These are phyloP conservation scores for Aspergillus caelatus DNA, from an alignment of 2,329 filamentous ascomycete genomes.

Conservation along the genomic window DNA sequence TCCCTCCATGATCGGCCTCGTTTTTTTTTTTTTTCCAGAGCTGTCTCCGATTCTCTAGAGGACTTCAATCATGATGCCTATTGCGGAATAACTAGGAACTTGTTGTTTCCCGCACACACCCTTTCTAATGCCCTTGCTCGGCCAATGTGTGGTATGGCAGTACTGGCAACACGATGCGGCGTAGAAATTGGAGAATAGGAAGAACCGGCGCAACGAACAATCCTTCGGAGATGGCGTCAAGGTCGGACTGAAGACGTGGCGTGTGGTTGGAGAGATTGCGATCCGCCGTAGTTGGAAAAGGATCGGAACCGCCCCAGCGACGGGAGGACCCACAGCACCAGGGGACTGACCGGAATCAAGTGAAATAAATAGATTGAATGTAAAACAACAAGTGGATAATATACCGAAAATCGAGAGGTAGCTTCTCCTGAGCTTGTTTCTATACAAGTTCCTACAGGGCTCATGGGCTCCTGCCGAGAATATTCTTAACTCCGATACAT, in stretches of 20 bases:
- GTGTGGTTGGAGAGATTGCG: constrained; percentile 24
- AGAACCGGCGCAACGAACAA: neutral
- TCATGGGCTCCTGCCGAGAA: neutral
- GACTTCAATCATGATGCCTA: constrained; percentile 31
- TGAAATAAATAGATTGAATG: neutral
- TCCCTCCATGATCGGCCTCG: constrained; percentile 59
- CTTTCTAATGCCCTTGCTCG: neutral
- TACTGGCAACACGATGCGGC: neutral
- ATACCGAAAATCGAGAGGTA: too few relatives aligned
- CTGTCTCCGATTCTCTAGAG: constrained; percentile 31
- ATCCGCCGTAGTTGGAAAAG: constrained; percentile 24
- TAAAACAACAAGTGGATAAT: neutral
- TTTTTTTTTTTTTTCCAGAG: constrained; percentile 20
- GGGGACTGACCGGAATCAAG: constrained; percentile 12
- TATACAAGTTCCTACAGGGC: neutral
- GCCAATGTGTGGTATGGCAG: neutral
- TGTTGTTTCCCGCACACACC: neutral
- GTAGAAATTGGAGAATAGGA: neutral
- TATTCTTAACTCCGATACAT: neutral
- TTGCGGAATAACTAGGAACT: constrained; percentile 8
- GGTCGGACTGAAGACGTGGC: constrained; percentile 23
- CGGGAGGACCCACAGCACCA: constrained; percentile 19
- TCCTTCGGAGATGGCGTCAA: constrained; percentile 1
- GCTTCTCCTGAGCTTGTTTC: neutral
- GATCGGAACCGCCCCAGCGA: constrained; percentile 11